Percentiles rank a stretch among this genome's conserved stretches.
These are phyloP conservation scores for Cyberlindnera mrakii DNA, from an alignment of 805 yeast species.

Conservation along the genomic window DNA sequence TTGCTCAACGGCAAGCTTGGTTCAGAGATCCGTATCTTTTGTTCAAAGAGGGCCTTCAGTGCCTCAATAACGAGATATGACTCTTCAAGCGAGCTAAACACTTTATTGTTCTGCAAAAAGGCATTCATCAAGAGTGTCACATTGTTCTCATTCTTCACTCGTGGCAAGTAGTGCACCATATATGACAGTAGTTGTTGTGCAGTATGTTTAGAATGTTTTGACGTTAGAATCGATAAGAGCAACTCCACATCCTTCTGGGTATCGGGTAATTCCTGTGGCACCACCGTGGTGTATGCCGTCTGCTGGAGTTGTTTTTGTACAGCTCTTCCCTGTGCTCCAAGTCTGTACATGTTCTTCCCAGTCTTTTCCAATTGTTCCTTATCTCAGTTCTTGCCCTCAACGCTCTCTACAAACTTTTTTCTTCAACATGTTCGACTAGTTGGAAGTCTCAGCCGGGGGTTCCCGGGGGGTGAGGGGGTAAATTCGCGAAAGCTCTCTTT, in stretches of 20 bases:
- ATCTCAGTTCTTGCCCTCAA: background rate
- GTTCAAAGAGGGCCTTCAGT: slow-evolving; percentile 38
- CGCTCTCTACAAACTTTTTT: no score
- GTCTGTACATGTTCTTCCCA: slow-evolving; percentile 17
- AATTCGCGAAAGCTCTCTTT: no score
- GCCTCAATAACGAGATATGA: slow-evolving; percentile 41
- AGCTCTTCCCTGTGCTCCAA: slow-evolving; percentile 24
- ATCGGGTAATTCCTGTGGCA: slow-evolving; percentile 27
- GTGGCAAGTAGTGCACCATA: slow-evolving; percentile 39
- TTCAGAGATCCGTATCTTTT: slow-evolving; percentile 36
- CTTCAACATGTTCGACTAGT: no score
- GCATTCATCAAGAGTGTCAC: slow-evolving; percentile 33
- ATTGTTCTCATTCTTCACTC: slow-evolving; percentile 38
- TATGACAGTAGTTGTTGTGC: slow-evolving; percentile 28
- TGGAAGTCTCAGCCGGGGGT: no score
- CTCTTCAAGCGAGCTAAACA: slow-evolving; percentile 24
- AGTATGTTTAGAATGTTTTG: background rate
- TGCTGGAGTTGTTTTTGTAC: slow-evolving; percentile 14
- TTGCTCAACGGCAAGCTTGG: slow-evolving; percentile 36
- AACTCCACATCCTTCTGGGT: slow-evolving; percentile 25
- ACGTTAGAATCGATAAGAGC: slow-evolving; percentile 15
- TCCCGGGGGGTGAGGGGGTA: no score
- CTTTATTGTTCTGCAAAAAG: slow-evolving; percentile 30
- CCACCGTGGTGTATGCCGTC: slow-evolving; percentile 27
- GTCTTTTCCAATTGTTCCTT: no score